Base-by-base conservation (phyloP, 1,284 basidiomycete species). In the Cutaneotrichosporon sp. region DNA sequence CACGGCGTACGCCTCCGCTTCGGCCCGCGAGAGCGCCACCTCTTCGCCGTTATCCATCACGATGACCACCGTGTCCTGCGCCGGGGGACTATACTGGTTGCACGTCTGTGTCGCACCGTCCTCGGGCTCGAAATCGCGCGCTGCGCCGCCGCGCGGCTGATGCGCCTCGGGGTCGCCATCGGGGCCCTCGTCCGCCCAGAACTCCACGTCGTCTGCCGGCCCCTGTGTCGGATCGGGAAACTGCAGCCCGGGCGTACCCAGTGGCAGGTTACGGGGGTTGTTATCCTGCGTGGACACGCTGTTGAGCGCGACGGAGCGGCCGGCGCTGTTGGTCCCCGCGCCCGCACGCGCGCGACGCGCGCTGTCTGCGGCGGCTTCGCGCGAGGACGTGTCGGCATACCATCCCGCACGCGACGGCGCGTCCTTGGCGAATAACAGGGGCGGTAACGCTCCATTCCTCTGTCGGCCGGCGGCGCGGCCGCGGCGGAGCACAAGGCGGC, bases 31-130 rank as follows among this genome's bases (percentile, higher is more conserved):
- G 15, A 49, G 18, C 14, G 22, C 5, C 14, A 49, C 10, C 15
- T 35, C 48, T 18, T 49, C 39, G 4, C 48, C 48, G 33, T 49
- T 39, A 33, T 36, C 39, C 20, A 49, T 21, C 18, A 22, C 20
- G 15, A 42, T 8, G 8, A 35, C 8, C 18, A 45, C 21, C 7
- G 20, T 13, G 7, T 42, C 39, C 14, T 49, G n/a, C 37, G 22
- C 17, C 26, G 4, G 46, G 38, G 2, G 26, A 12, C 8, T 40
- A 12, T 18, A 18, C 37, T 2, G 37, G 37, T 13, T 49, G 20
- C 18, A 38, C 18, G 39, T 34, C 14, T n/a, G 15, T 15, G 4
- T 15, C 13, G 39, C 17, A 40, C 37, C 36, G 8, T 37, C 35
- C 21, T 46, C 45, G 4, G 43, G 33, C 43, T 35, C 33, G 18